These are phyloP conservation scores for Lichtheimia hyalospora DNA, from an alignment of 371 early-diverging fungal species.

Conservation along the genomic window DNA sequence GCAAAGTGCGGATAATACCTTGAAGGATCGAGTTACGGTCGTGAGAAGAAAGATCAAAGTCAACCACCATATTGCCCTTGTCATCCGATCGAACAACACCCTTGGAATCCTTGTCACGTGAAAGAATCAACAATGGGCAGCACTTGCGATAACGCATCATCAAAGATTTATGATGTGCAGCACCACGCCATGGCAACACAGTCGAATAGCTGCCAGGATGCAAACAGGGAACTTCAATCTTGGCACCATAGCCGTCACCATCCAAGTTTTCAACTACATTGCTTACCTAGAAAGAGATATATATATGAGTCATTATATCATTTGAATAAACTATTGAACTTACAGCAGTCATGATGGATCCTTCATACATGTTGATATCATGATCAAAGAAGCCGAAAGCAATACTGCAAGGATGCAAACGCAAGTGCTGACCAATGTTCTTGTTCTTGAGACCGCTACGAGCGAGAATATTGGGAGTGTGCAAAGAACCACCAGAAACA, in stretches of 20 bases:
- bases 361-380: constrained; percentile 49
- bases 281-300: constrained; percentile 17
- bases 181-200: constrained; percentile 57
- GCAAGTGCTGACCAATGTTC: constrained; percentile 70
- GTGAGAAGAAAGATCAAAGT: constrained; percentile 53
- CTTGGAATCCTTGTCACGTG: constrained; percentile 69
- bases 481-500: constrained; percentile 65
- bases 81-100: constrained; percentile 33
- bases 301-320: too few relatives aligned
- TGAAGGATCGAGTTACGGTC: constrained; percentile 53
- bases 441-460: constrained; percentile 70
- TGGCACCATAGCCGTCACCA: constrained; percentile 66
- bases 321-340: too few relatives aligned
- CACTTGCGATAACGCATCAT: constrained; percentile 56
- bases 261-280: constrained; percentile 58
- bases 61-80: constrained; percentile 26
- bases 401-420: constrained; percentile 64
- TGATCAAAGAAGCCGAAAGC: constrained; percentile 68
- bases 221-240: constrained; percentile 65
- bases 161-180: constrained; percentile 51
- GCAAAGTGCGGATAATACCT: constrained; percentile 51
- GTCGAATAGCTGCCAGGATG: constrained; percentile 53
- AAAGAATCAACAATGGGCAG: constrained; percentile 54
- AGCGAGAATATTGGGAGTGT: constrained; percentile 65
- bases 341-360: constrained; percentile 76